Conservation (phyloP, 345 rosid species). For the Durio zibethinus region DNA sequence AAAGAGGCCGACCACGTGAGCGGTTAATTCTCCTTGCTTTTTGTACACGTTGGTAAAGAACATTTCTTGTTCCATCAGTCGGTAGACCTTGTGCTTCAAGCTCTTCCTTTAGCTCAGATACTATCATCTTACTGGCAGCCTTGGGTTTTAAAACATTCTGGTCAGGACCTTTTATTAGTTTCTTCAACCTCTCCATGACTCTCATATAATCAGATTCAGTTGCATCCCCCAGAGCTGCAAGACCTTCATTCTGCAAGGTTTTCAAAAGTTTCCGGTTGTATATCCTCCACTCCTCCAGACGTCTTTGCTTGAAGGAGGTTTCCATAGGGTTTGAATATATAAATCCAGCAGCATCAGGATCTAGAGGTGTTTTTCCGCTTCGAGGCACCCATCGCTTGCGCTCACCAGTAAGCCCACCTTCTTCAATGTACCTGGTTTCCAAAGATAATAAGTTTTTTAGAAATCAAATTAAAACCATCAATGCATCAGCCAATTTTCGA, state of each 20-base stretch:
- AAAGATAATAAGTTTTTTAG: conserved; percentile 14
- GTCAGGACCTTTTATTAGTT: conserved; percentile 75
- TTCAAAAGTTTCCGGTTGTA: conserved; percentile 73
- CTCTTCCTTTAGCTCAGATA: conserved; percentile 89
- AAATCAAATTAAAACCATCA: neutral
- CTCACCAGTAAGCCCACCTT: conserved; percentile 97
- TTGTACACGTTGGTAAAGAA: conserved; percentile 98
- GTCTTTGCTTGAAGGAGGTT: conserved; percentile 87
- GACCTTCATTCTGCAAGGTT: conserved; percentile 73
- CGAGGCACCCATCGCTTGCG: conserved; percentile 99
- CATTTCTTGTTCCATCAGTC: conserved; percentile 92
- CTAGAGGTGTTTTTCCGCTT: conserved; percentile 87
- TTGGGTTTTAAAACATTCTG: conserved; percentile 83
- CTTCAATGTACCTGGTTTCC: conserved; percentile 64
- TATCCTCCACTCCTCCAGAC: conserved; percentile 73
- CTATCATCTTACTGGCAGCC: conserved; percentile 98
- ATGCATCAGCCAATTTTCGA: conserved; percentile 5
- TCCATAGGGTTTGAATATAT: conserved; percentile 84
- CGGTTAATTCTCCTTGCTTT: conserved; percentile 97
- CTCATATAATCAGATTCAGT: conserved; percentile 79
- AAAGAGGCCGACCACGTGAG: conserved; percentile 94
- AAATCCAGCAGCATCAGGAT: conserved; percentile 89
- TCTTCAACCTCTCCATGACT: conserved; percentile 69
- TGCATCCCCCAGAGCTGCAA: conserved; percentile 65
- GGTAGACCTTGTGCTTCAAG: conserved; percentile 95